Conservation (phyloP, 441 rosid genomes). For the Metrosideros polymorpha region DNA sequence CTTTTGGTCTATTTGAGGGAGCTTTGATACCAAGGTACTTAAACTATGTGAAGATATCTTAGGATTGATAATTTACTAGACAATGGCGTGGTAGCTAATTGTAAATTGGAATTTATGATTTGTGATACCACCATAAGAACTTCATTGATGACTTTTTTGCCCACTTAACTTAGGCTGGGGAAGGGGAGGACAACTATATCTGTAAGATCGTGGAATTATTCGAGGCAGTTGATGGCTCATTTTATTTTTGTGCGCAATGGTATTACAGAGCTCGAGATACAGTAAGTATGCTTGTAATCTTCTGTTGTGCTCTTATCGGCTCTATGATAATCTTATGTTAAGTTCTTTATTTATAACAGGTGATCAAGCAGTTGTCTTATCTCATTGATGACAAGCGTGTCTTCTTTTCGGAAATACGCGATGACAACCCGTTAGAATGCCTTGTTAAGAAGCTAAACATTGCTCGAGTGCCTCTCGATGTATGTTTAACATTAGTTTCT, state of each 20-base stretch:
- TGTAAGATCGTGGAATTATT: slow-evolving; percentile 56
- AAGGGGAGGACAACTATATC: slow-evolving; percentile 27
- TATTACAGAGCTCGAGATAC: slow-evolving; percentile 60
- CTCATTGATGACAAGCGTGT: slow-evolving; percentile 39
- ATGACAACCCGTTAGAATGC: slow-evolving; percentile 45
- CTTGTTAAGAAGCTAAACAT: slow-evolving; percentile 38
- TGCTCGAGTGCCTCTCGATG: slow-evolving; percentile 30
- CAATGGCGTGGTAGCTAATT: neutral
- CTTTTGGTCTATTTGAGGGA: neutral
- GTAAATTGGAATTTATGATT: neutral
- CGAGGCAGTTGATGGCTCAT: slow-evolving; percentile 30
- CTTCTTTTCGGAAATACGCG: slow-evolving; percentile 40
- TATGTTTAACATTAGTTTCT: slow-evolving; percentile 6
- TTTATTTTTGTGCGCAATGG: slow-evolving; percentile 59
- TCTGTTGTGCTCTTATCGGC: neutral
- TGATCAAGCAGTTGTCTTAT: slow-evolving; percentile 16
- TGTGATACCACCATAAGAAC: neutral
- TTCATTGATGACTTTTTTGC: neutral
- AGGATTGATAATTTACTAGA: neutral
- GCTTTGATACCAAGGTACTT: neutral
- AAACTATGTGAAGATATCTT: neutral
- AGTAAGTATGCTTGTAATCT: slow-evolving; percentile 21
- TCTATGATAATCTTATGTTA: neutral
- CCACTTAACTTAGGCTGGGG: slow-evolving; percentile 28
- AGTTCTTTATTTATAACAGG: slow-evolving; percentile 18